phyloP scores from a whole-genome alignment of 2,329 filamentous ascomycete species.

The Diaporthe sp. region DNA sequence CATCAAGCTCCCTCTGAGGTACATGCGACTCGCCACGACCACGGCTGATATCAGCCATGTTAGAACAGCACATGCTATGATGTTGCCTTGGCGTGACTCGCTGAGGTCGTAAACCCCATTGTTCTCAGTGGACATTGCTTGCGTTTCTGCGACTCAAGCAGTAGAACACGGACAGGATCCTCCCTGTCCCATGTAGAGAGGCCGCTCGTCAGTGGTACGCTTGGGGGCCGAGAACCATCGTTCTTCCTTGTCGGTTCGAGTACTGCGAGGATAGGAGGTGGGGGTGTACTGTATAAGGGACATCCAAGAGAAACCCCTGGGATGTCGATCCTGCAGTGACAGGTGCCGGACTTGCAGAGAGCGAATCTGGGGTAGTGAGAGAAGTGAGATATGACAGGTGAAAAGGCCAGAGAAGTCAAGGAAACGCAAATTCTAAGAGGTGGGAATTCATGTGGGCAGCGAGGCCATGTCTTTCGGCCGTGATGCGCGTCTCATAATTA shows the following conservation, averaged over 20 bases:
- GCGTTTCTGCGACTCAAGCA: background rate
- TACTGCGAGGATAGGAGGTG: background rate
- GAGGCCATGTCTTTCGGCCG: background rate
- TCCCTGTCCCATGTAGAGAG: conserved; percentile 20
- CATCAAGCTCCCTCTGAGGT: conserved; percentile 50
- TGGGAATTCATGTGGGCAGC: background rate
- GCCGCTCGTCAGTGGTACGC: background rate
- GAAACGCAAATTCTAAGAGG: background rate
- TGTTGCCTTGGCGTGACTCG: conserved; percentile 34
- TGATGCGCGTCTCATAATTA: conserved; percentile 4
- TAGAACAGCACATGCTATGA: conserved; percentile 38
- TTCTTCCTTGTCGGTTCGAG: background rate
- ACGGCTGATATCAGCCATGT: conserved; percentile 47
- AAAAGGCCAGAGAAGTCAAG: background rate
- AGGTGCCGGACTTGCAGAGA: conserved; percentile 8
- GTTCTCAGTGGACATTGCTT: conserved; percentile 38
- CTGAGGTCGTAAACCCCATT: conserved; percentile 31
- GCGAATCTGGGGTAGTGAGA: conserved; percentile 9
- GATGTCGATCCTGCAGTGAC: conserved; percentile 13
- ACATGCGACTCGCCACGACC: conserved; percentile 49
- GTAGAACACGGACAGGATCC: background rate
- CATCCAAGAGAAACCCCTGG: background rate
- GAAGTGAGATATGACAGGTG: conserved; percentile 21
- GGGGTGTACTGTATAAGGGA: background rate
- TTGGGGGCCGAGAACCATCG: conserved; percentile 10